phyloP scores from a whole-genome alignment of 164 flowering plant species.

The Macadamia integrifolia region DNA sequence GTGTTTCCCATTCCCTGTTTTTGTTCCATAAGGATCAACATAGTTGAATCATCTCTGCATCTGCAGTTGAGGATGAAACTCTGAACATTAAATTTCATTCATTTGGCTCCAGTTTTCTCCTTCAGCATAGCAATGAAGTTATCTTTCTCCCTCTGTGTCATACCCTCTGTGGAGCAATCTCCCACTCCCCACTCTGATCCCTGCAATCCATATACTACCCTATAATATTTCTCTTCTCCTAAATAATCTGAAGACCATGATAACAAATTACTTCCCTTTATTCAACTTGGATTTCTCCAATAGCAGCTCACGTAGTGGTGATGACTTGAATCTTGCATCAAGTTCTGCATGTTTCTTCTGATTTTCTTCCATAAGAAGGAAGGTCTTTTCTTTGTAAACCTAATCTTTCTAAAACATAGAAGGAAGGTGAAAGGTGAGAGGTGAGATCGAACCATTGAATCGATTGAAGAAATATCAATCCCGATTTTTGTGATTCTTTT shows the following conservation, averaged over 20 bases:
- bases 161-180: slow-evolving; percentile 75
- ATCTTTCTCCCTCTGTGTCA: slow-evolving; percentile 59
- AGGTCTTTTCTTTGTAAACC: background rate
- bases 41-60: too few species aligned
- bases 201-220: slow-evolving; percentile 67
- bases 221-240: too few species aligned
- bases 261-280: slow-evolving; percentile 84
- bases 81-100: background rate
- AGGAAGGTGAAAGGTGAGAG: background rate
- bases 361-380: slow-evolving; percentile 64
- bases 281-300: slow-evolving; percentile 59
- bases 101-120: background rate
- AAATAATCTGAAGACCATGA: too few species aligned
- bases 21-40: too few species aligned
- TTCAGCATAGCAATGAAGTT: slow-evolving; percentile 48
- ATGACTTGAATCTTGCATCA: slow-evolving; percentile 61
- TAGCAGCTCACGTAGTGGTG: slow-evolving; percentile 60
- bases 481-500: too few species aligned
- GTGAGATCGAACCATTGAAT: slow-evolving; percentile 44
- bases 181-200: slow-evolving; percentile 97
- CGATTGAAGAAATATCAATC: slow-evolving; percentile 53
- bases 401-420: background rate
- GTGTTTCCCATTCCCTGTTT: too few species aligned
- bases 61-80: too few species aligned
- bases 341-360: slow-evolving; percentile 73